These are phyloP conservation scores for Didymella lethalis DNA, from an alignment of 2,329 filamentous ascomycete species.

Conservation along the genomic window DNA sequence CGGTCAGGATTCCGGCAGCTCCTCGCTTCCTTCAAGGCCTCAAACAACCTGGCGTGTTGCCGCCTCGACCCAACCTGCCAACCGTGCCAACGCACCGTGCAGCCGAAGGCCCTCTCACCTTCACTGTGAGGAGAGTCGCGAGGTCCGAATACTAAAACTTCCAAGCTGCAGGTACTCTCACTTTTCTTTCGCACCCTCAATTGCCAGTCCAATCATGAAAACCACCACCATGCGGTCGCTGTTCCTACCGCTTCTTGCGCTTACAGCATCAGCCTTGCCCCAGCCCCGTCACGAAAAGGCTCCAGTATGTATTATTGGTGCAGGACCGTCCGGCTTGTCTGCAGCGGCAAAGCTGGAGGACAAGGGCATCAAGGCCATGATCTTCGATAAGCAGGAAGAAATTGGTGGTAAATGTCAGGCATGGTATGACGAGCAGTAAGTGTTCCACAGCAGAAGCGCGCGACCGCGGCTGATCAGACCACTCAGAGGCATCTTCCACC, in stretches of 20 bases:
- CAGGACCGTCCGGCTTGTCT: constrained; percentile 48
- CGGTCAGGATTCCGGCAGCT: constrained; percentile 27
- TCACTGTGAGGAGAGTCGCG: constrained; percentile 23
- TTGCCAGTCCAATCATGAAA: constrained; percentile 29
- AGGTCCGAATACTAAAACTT: constrained; percentile 29
- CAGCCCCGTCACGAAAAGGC: constrained; percentile 32
- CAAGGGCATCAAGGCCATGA: constrained; percentile 47
- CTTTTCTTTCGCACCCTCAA: constrained; percentile 26
- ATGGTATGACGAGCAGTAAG: constrained; percentile 50
- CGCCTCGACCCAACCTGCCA: constrained; percentile 42
- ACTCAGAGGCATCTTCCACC: constrained; percentile 50
- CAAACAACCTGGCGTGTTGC: constrained; percentile 38
- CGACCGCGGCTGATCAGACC: constrained; percentile 45
- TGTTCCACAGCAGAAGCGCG: constrained; percentile 37
- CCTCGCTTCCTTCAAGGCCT: constrained; percentile 32
- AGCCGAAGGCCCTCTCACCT: constrained; percentile 34
- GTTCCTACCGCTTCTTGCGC: constrained; percentile 33
- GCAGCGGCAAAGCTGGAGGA: constrained; percentile 44
- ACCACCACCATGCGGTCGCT: constrained; percentile 34
- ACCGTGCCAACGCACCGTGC: constrained; percentile 50
- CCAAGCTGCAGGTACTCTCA: constrained; percentile 39
- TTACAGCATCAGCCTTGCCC: constrained; percentile 40
- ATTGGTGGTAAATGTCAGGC: constrained; percentile 51
- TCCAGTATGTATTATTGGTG: constrained; percentile 51
- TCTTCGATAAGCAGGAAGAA: constrained; percentile 48